These are phyloP conservation scores for Neospermospora avenae DNA, from an alignment of 2,329 filamentous ascomycete genomes.

Conservation along the genomic window DNA sequence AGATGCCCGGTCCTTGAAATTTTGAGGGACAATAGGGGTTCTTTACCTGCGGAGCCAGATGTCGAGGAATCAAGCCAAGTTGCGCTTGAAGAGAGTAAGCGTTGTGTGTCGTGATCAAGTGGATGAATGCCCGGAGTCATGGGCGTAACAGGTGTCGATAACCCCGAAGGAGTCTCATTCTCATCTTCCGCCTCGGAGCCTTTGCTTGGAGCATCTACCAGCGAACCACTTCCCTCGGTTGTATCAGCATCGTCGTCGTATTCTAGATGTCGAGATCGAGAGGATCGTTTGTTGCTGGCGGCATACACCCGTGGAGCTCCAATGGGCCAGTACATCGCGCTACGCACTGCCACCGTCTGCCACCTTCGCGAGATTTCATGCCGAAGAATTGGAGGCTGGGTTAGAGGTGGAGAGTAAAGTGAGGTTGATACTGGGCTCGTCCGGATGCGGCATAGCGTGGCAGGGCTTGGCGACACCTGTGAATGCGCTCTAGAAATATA, in stretches of 20 bases:
- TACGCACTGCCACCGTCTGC: conserved; percentile 31
- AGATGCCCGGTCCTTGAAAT: conserved; percentile 76
- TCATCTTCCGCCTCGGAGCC: conserved; percentile 27
- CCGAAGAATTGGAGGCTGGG: conserved; percentile 23
- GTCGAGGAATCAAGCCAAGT: conserved; percentile 15
- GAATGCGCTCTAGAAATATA: too few relatives aligned
- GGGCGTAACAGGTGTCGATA: conserved; percentile 51
- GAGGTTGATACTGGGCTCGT: neutral
- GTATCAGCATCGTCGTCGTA: conserved; percentile 59
- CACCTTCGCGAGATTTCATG: conserved; percentile 37
- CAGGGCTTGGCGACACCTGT: too few relatives aligned
- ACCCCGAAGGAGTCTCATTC: conserved; percentile 25
- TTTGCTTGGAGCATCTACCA: conserved; percentile 29
- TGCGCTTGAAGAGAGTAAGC: conserved; percentile 15
- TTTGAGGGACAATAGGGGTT: conserved; percentile 70
- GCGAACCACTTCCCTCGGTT: conserved; percentile 36
- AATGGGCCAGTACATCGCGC: conserved; percentile 83
- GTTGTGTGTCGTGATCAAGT: conserved; percentile 51
- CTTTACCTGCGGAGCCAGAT: conserved; percentile 40
- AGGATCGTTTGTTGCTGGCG: conserved; percentile 63
- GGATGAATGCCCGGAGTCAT: conserved; percentile 56
- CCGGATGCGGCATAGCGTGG: neutral
- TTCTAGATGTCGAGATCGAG: conserved; percentile 48
- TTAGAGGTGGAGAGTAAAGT: neutral
- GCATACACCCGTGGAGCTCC: conserved; percentile 81